phyloP scores from a whole-genome alignment of 208 protist genomes.

The Zelonia costaricensis region DNA sequence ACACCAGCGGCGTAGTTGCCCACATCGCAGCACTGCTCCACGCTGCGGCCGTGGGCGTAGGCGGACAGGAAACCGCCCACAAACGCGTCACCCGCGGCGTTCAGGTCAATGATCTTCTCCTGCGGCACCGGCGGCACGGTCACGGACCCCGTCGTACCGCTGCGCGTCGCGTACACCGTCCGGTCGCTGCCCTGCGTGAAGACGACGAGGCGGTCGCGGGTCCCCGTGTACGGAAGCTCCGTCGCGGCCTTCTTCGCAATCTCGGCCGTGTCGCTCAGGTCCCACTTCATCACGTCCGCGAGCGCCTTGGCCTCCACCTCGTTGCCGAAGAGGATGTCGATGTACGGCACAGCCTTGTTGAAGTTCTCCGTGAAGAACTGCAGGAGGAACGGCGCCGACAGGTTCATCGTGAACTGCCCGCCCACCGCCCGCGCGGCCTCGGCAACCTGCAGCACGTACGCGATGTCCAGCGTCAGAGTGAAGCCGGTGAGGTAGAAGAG shows the following conservation, averaged over 20 bases:
- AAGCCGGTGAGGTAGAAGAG: constrained; percentile 96
- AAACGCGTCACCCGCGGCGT: constrained; percentile 98
- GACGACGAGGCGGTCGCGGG: constrained; percentile 86
- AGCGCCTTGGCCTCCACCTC: constrained; percentile 94
- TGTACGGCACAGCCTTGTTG: constrained; percentile 87
- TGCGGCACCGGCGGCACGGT: constrained; percentile 63
- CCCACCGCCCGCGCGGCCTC: constrained; percentile 83
- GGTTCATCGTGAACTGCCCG: constrained; percentile 95
- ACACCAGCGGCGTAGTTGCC: constrained; percentile 90
- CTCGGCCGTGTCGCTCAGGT: constrained; percentile 64
- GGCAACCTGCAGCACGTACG: constrained; percentile 90
- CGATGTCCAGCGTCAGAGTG: constrained; percentile 94
- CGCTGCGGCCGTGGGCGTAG: constrained; percentile 51
- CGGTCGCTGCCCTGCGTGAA: constrained; percentile 94
- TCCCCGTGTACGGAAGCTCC: constrained; percentile 89
- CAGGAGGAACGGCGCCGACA: constrained; percentile 96
- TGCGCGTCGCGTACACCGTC: constrained; percentile 85
- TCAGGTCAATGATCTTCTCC: constrained; percentile 97
- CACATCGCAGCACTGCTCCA: constrained; percentile 86
- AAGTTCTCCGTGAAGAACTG: constrained; percentile 95
- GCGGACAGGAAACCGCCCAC: constrained; percentile 97
- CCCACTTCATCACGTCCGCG: constrained; percentile 77
- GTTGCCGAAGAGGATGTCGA: constrained; percentile 97
- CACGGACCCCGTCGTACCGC: constrained; percentile 36
- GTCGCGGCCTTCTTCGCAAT: constrained; percentile 74